A percentile compares a stretch with the other conserved stretches of the same genome.
phyloP scores from a whole-genome alignment of 2,329 filamentous ascomycete species.

The Alternaria arborescens region DNA sequence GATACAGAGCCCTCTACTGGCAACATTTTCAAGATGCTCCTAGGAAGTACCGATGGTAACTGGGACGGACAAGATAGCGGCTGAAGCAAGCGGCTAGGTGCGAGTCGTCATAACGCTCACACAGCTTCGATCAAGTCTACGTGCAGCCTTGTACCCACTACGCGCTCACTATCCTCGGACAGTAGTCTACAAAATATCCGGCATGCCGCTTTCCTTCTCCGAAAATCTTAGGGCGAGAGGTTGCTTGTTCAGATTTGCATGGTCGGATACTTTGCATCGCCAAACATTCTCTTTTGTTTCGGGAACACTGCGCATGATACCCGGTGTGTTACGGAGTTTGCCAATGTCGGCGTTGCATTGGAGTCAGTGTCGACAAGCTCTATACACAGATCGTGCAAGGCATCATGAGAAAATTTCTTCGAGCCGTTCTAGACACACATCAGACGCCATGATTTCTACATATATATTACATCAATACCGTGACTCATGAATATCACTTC shows the following conservation, averaged over 20 bases:
- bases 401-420: background rate
- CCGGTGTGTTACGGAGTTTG: background rate
- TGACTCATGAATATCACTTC: background rate
- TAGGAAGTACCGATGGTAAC: constrained; percentile 19
- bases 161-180: too few species aligned
- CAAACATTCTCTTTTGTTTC: background rate
- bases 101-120: too few species aligned
- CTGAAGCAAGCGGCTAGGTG: too few species aligned
- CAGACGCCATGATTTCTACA: background rate
- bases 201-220: too few species aligned
- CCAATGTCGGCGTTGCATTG: background rate
- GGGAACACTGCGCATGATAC: background rate
- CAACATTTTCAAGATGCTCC: constrained; percentile 32
- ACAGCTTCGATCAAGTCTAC: too few species aligned
- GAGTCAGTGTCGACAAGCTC: background rate
- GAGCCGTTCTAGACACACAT: background rate
- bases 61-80: background rate
- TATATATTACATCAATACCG: background rate
- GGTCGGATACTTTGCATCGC: too few species aligned
- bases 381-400: background rate
- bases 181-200: too few species aligned
- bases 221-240: too few species aligned
- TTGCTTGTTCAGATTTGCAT: too few species aligned
- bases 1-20: constrained; percentile 22
- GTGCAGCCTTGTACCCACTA: too few species aligned